phyloP scores from a whole-genome alignment of 164 flowering plant species.

The Stephania cephalantha region DNA sequence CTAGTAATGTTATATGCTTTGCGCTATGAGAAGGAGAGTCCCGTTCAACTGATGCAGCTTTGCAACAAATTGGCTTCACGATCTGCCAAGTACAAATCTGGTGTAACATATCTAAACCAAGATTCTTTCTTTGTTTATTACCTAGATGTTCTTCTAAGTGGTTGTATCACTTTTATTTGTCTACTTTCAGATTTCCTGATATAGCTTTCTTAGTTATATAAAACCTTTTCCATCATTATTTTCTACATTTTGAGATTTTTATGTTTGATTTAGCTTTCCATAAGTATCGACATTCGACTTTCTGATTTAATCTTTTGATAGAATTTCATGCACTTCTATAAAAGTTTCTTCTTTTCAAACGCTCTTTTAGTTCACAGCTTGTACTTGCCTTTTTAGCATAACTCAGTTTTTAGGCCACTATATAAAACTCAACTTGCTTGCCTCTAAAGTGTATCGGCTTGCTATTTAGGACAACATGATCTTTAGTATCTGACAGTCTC shows the following conservation, averaged over 20 bases:
- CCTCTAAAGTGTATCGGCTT: neutral
- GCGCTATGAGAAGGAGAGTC: slow-evolving; percentile 97
- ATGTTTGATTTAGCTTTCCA: no score
- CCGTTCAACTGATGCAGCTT: slow-evolving; percentile 97
- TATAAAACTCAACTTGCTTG: slow-evolving; percentile 7
- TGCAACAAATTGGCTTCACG: slow-evolving; percentile 82
- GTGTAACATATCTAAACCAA: slow-evolving; percentile 52
- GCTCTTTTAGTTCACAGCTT: neutral
- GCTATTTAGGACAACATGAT: neutral
- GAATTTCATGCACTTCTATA: neutral
- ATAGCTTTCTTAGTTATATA: neutral
- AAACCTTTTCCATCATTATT: neutral
- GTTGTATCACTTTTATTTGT: neutral
- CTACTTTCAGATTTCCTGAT: neutral
- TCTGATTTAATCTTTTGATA: neutral
- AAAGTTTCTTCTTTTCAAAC: neutral
- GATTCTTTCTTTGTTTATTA: slow-evolving; percentile 7
- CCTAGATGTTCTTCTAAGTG: neutral
- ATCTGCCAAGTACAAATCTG: slow-evolving; percentile 89
- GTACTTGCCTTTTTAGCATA: neutral
- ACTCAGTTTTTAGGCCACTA: neutral
- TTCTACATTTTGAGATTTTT: neutral
- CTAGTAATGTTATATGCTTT: slow-evolving; percentile 91
- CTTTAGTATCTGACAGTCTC: slow-evolving; percentile 9
- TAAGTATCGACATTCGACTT: neutral